Evolutionary conservation across 139 green algal species (phyloP).

Genomic region (Picochlorum sp.): DNA sequence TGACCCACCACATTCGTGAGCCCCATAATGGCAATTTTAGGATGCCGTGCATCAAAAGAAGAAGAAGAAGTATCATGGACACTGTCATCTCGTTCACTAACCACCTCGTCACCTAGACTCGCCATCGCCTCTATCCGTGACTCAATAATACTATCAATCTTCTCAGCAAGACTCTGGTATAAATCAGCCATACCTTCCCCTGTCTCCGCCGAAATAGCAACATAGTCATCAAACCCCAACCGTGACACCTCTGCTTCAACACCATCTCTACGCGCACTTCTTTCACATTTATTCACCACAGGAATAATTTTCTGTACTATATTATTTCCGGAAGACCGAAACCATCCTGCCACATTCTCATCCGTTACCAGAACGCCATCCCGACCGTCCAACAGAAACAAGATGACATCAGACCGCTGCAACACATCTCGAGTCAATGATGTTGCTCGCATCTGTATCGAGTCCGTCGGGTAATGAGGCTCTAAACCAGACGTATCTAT

Average conservation of each 20-base stretch:
- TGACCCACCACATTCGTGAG: constrained; percentile 53
- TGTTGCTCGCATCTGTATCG: constrained; percentile 56
- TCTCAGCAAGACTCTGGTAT: constrained; percentile 40
- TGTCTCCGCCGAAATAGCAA: constrained; percentile 76
- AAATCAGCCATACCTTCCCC: constrained; percentile 84
- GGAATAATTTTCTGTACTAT: constrained; percentile 39
- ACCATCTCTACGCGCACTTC: constrained; percentile 5
- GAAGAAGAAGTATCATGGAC: too few species aligned
- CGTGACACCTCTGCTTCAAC: constrained; percentile 24
- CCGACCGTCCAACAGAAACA: constrained; percentile 74
- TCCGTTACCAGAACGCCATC: constrained; percentile 48
- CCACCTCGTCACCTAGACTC: too few species aligned
- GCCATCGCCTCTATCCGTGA: not conserved
- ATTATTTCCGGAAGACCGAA: constrained; percentile 24
- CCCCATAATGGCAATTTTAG: constrained; percentile 64
- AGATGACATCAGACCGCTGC: constrained; percentile 37
- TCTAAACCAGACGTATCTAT: constrained; percentile 89
- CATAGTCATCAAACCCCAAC: constrained; percentile 71
- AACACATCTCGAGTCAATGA: constrained; percentile 51
- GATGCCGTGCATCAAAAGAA: not conserved
- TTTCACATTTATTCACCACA: constrained; percentile 85
- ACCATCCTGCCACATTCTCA: constrained; percentile 62
- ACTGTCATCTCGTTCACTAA: too few species aligned
- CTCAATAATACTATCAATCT: constrained; percentile 17
- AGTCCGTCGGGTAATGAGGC: constrained; percentile 29